Base-by-base conservation (phyloP, 176 grass and related monocot genomes). In the Triticum monococcum region DNA sequence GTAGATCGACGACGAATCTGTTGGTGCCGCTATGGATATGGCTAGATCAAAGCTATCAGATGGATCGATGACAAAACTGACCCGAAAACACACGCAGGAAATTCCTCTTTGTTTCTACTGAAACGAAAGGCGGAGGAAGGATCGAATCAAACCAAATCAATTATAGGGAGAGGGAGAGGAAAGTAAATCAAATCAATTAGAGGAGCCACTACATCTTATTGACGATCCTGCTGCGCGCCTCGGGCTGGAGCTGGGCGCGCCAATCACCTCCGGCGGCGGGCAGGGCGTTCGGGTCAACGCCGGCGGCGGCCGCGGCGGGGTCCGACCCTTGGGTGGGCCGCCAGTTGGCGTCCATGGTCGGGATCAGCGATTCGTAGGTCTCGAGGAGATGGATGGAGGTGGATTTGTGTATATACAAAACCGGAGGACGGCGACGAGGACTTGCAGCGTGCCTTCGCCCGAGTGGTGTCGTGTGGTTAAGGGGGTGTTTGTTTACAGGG, bases 181-280 rank as follows among this genome's bases (percentile, higher is more conserved):
- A 75, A 12, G 40, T 38, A 45, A 75, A 75, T 75, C 23, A 45
- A 76, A 76, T 32, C 32, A 12, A 80, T 20, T 18, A 6, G 70
- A 72, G 26, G 33, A 50, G 45, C 6, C 40, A 78, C 8, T 80
- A 96, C 97, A 96, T 96, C 89, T 91, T 96, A 16, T 94, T 96
- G 50, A 99, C 92, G 72, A 94, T 91, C 86, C 89, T 91, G 77
- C 18, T 84, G 56, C 97, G 94, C 16, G 94, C 90, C 69, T 94
- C 90, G 12, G 90, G 89, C 80, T 90, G 90, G 37, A 99, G 89
- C 59, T 93, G 94, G 52, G n/a, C 8, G 38, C 97, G 89, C 97
- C 94, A 96, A 62, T 96, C 87, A 61, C 38, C 57, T 4, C 80
- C 88, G 36, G 77, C 78, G 26, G 86, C 38, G 46, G 37, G 78